phyloP scores from a whole-genome alignment of 192 early-diverging fungal species.

The Linnemannia hyalina region DNA sequence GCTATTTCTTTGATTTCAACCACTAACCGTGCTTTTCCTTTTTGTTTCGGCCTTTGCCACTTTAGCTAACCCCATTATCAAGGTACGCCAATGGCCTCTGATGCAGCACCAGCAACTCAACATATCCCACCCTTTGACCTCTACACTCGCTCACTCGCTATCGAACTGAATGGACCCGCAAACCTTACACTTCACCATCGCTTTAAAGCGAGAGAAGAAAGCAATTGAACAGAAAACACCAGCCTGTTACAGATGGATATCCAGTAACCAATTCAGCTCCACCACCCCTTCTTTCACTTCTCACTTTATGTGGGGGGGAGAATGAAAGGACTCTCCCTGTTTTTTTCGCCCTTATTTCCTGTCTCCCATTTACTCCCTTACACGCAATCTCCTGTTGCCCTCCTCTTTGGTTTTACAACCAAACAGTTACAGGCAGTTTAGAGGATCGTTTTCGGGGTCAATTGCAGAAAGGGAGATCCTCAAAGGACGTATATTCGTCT shows the following conservation, averaged over 20 bases:
- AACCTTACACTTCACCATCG: not conserved
- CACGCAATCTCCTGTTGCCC: not conserved
- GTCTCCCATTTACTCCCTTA: not conserved
- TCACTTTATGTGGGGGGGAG: not conserved
- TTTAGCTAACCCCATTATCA: not conserved
- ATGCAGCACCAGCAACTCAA: not conserved
- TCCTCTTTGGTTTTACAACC: not conserved
- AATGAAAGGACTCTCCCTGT: conserved; percentile 1
- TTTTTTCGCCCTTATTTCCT: not conserved
- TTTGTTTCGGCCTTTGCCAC: not conserved
- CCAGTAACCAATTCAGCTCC: not conserved
- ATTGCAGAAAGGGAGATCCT: not conserved
- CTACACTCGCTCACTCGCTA: not conserved
- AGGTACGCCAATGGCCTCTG: not conserved
- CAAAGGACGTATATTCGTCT: not conserved
- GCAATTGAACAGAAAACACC: not conserved
- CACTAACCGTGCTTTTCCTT: not conserved
- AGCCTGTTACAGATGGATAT: not conserved
- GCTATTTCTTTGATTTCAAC: not conserved
- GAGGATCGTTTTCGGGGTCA: not conserved
- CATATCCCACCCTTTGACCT: not conserved
- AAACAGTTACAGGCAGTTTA: not conserved
- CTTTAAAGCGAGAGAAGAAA: not conserved
- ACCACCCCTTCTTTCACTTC: not conserved
- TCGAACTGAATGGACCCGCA: not conserved